Conservation (phyloP, 352 stramenopile species). For the Globisporangium uncinulatum region DNA sequence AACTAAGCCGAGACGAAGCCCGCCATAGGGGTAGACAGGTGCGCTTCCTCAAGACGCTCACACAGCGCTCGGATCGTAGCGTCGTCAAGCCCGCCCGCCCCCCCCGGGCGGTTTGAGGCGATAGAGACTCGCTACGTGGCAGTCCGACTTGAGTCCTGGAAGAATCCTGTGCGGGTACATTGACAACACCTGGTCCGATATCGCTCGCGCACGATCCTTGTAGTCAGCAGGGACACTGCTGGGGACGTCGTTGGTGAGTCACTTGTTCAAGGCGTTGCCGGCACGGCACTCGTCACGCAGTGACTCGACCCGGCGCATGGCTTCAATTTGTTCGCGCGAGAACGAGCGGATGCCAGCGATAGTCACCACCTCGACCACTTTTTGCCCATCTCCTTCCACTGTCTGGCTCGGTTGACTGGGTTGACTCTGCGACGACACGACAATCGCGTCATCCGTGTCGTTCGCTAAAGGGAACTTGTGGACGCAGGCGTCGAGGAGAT, state of each 20-base stretch:
- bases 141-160: neutral
- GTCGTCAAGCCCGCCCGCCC: no score
- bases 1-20: no score
- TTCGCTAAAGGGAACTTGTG: neutral
- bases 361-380: neutral
- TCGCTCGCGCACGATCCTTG: no score
- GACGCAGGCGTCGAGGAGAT: no score
- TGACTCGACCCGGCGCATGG: neutral
- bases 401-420: no score
- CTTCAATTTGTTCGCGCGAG: neutral
- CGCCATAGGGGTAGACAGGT: no score
- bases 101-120: neutral
- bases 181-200: neutral
- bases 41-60: neutral
- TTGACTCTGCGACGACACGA: no score
- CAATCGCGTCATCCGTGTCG: no score
- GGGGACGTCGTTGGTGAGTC: neutral
- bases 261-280: neutral
- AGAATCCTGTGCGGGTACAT: slow-evolving; percentile 1
- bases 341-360: neutral
- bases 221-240: no score
- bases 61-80: neutral
- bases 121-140: neutral
- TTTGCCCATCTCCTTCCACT: no score
- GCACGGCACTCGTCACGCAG: neutral